phyloP scores from a whole-genome alignment of 768 basidiomycete genomes.

The Tricholoma sp. region DNA sequence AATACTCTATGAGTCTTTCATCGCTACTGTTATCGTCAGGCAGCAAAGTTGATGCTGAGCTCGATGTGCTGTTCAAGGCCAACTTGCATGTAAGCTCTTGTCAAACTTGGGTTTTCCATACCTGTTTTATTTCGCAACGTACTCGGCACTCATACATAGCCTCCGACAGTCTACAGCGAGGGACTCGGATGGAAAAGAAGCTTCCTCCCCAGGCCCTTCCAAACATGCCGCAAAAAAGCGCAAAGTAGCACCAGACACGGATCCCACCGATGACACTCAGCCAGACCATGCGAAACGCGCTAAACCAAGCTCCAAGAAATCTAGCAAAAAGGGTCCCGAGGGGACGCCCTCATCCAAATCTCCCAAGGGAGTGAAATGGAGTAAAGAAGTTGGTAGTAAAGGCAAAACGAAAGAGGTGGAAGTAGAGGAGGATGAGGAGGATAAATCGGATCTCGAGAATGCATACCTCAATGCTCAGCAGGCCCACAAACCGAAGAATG shows the following conservation, averaged over 20 bases:
- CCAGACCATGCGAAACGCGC: conserved; percentile 17
- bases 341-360: conserved; percentile 9
- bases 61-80: conserved; percentile 58
- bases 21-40: conserved; percentile 44
- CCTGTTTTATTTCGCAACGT: not conserved
- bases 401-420: conserved; percentile 14
- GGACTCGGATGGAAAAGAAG: conserved; percentile 1
- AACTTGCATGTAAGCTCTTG: conserved; percentile 32
- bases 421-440: conserved; percentile 25
- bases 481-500: not conserved
- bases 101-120: too few relatives aligned
- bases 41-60: conserved; percentile 49
- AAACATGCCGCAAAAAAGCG: conserved; percentile 25
- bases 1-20: conserved; percentile 45
- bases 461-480: conserved; percentile 15
- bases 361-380: conserved; percentile 11
- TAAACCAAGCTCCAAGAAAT: conserved; percentile 16
- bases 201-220: conserved; percentile 17
- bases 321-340: not conserved
- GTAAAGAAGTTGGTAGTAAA: conserved; percentile 7
- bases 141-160: not conserved
- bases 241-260: conserved; percentile 21
- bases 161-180: conserved; percentile 11
- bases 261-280: not conserved
- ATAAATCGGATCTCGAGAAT: conserved; percentile 31